phyloP scores from a whole-genome alignment of 1,284 basidiomycete genomes.

The Boletus calvinii region DNA sequence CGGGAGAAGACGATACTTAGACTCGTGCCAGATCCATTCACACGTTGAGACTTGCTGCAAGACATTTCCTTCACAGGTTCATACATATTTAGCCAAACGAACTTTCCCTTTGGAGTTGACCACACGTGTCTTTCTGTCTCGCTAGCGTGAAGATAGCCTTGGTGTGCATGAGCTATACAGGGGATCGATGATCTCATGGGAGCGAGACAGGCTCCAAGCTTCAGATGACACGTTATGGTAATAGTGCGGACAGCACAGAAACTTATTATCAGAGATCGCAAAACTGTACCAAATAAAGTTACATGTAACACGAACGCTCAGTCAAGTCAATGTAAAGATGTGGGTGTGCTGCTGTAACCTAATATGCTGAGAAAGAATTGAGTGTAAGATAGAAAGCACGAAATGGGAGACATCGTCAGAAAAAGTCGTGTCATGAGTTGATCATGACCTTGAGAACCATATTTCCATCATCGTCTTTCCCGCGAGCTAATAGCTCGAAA shows the following conservation, averaged over 20 bases:
- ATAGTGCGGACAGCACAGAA: slow-evolving; percentile 1
- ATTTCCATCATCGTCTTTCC: slow-evolving; percentile 73
- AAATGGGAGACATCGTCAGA: slow-evolving; percentile 1
- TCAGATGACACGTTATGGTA: neutral
- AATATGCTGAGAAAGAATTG: slow-evolving; percentile 9
- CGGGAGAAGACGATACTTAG: slow-evolving; percentile 30
- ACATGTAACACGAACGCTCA: slow-evolving; percentile 21
- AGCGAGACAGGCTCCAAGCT: neutral
- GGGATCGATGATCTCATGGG: slow-evolving; percentile 16
- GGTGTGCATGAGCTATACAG: neutral
- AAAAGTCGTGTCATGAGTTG: slow-evolving; percentile 29
- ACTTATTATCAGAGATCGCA: slow-evolving; percentile 7
- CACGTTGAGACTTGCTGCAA: slow-evolving; percentile 11
- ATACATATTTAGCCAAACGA: slow-evolving; percentile 11
- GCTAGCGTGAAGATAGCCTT: slow-evolving; percentile 9
- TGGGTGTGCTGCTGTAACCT: slow-evolving; percentile 14
- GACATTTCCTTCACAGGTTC: slow-evolving; percentile 7
- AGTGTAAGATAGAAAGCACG: slow-evolving; percentile 10
- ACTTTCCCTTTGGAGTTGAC: neutral
- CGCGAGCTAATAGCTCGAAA: slow-evolving; percentile 76
- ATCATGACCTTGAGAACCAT: slow-evolving; percentile 89
- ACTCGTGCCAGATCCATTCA: slow-evolving; percentile 19
- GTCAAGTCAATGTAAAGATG: slow-evolving; percentile 13
- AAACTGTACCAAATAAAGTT: slow-evolving; percentile 20
- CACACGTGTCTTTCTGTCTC: slow-evolving; percentile 11